Evolutionary conservation across 352 stramenopile species (phyloP), one percentile per base, ranked within the genome.

Genomic region (Phytophthora foliorum): DNA sequence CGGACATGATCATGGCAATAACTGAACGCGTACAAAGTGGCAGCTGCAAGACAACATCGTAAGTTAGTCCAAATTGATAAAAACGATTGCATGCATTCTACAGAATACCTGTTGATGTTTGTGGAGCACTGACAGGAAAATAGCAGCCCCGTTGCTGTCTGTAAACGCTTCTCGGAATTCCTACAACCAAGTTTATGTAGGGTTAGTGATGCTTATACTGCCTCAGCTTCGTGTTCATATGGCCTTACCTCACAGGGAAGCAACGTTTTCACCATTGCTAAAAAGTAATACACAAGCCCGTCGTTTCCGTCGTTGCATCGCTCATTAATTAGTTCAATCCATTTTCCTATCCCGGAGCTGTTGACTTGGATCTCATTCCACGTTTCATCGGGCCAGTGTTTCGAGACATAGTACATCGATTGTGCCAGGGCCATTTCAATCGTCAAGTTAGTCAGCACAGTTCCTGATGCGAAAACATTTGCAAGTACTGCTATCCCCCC

Each of bases 291-390:
- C 55, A 74, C 24, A 14, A 69, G 25, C 13, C n/a, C 27, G 19
- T 74, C 67, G 39, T 61, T 57, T 22, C 42, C 53, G 17, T 57
- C 53, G 38, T 62, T 39, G 19, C 60, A 70, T 32, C 67, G 42
- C 1, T 49, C 34, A 8, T 19, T 39, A 19, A 63, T 50, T 42
- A 50, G 41, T 57, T 71, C 32, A 41, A 75, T 22, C 61, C 54
- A 75, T 22, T 48, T 59, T 27, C 8, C 44, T 13, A 75, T 45
- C 8, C 54, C 41, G 10, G 34, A 29, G 10, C 25, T 29, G 36
- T 58, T 57, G 10, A 42, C 16, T 68, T 60, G 59, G 5, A 75
- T 57, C 41, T 60, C 48, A 16, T 39, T 59, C 67, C 67, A 75
- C 16, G 36, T 61, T 24, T 71, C 67, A 10, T 75, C 41, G n/a